Evolutionary conservation across 192 early-diverging fungal species (phyloP).

Genomic region (Coemansia umbellata): DNA sequence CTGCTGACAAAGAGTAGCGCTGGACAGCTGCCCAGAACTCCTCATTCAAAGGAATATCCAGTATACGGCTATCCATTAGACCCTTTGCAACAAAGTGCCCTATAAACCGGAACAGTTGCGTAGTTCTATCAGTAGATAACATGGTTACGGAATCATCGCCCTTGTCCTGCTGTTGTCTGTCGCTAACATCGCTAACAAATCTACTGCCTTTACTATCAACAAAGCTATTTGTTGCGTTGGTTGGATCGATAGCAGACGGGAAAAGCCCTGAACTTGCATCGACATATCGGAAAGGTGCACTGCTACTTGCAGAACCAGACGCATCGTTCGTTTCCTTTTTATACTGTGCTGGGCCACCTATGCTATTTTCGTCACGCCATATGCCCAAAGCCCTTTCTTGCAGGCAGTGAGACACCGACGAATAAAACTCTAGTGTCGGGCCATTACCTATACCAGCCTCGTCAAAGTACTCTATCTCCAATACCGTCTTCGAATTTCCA

Average conservation of each 20-base stretch:
- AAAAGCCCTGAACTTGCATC: slow-evolving; percentile 53
- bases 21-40: slow-evolving; percentile 72
- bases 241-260: slow-evolving; percentile 20
- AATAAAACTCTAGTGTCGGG: slow-evolving; percentile 90
- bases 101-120: slow-evolving; percentile 62
- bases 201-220: no score
- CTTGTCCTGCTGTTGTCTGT: background rate
- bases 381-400: slow-evolving; percentile 56
- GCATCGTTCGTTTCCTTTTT: background rate
- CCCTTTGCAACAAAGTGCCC: slow-evolving; percentile 89
- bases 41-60: slow-evolving; percentile 77
- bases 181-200: no score
- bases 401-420: slow-evolving; percentile 71
- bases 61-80: slow-evolving; percentile 76
- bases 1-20: slow-evolving; percentile 19
- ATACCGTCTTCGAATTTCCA: slow-evolving; percentile 58
- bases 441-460: slow-evolving; percentile 92
- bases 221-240: background rate
- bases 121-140: background rate
- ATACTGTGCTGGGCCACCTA: no score
- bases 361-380: slow-evolving; percentile 64
- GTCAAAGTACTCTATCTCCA: slow-evolving; percentile 93
- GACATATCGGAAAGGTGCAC: slow-evolving; percentile 34
- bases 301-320: background rate
- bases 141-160: slow-evolving; percentile 34